Base-by-base conservation (phyloP, 1,139 yeast species). In the Magnusiomyces paraingens region DNA sequence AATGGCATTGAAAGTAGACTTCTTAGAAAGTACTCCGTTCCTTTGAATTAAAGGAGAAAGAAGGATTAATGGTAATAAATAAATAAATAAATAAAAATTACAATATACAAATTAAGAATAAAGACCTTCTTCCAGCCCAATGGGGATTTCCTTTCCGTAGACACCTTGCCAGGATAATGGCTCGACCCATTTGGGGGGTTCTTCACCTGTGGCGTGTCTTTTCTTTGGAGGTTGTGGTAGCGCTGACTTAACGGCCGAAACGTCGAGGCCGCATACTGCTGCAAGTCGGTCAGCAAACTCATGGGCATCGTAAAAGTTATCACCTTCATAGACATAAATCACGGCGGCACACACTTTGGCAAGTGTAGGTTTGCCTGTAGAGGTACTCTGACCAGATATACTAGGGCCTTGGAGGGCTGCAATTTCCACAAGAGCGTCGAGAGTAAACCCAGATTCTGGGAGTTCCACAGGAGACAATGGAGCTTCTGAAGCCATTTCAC, bases 151-250 rank as follows among this genome's bases (percentile, higher is more conserved):
- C 59, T 79, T 82, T 1, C 98, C 98, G 64, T 91, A 91, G 0
- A 85, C 86, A 2, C 95, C 90, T 12, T 70, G 68, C 98, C 98
- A 91, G 45, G 96, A 87, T 14, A 76, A 72, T 0, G 98, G 97
- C 36, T 74, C 70, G 2, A 65, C 62, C 78, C 84, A 79, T 12
- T 26, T 43, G 14, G 12, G 15, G 15, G 22, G 41, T 38, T 38
- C 17, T 55, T 14, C 2, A 46, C 18, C 17, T 45, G 39, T 29
- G 5, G 21, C 18, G 4, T 21, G 14, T 14, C n/a, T 17, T 5
- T 43, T 18, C 46, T 43, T 17, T 15, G 54, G 51, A 53, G 58
- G 50, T 38, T 38, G 21, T 18, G 64, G 59, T 57, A 59, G 41
- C n/a, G 29, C n/a, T 12, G 46, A 40, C 39, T 51, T 54, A 6